These are phyloP conservation scores for Pseudogymnoascus sp. DNA, from an alignment of 2,329 filamentous ascomycete species.

Conservation along the genomic window DNA sequence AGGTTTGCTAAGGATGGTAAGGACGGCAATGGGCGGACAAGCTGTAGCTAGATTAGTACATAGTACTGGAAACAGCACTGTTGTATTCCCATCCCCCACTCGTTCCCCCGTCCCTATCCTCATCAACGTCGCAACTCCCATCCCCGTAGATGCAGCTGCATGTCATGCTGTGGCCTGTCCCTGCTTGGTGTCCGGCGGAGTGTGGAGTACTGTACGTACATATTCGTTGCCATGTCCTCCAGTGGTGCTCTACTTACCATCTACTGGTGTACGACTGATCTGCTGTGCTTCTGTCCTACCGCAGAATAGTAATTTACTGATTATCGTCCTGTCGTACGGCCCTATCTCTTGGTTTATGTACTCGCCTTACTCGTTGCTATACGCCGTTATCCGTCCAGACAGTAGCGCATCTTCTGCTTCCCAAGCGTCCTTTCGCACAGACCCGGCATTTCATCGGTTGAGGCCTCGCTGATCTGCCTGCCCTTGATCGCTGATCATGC, in stretches of 20 bases:
- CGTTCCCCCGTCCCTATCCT: background rate
- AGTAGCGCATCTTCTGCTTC: background rate
- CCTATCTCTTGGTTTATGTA: background rate
- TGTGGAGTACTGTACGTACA: background rate
- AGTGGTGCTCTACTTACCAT: background rate
- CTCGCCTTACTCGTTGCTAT: background rate
- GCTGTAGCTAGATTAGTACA: background rate
- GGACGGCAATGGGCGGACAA: background rate
- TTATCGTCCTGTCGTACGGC: background rate
- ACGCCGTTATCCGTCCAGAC: background rate
- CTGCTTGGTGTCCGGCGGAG: background rate
- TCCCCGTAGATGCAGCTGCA: background rate
- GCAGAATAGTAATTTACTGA: background rate
- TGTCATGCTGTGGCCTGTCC: background rate
- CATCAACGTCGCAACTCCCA: background rate
- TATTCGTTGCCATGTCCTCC: background rate
- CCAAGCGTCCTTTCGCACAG: background rate
- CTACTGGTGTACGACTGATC: background rate
- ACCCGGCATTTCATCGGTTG: background rate
- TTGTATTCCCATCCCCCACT: background rate
- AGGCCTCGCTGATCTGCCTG: background rate
- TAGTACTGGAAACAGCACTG: background rate
- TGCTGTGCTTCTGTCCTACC: background rate
- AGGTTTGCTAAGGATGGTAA: background rate
- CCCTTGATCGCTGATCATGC: background rate